Conservation (phyloP, 306 rosid species). For the Cucurbita moschata region DNA sequence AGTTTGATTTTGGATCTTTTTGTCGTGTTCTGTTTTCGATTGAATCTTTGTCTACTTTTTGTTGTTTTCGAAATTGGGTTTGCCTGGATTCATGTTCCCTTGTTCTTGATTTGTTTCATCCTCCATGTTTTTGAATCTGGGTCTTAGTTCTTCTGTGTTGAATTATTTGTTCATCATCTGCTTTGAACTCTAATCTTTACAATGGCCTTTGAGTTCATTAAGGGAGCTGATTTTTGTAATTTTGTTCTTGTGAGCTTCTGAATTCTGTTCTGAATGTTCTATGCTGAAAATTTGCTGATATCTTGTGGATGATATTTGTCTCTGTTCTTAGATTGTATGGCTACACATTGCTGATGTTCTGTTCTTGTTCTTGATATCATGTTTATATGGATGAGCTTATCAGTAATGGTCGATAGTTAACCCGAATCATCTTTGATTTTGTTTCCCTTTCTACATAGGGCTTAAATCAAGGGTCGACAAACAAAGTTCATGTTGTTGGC, state of each 20-base stretch:
- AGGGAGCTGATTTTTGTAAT: background rate
- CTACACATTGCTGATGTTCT: background rate
- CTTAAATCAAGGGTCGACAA: constrained; percentile 56
- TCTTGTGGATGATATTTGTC: background rate
- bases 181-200: no score
- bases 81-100: background rate
- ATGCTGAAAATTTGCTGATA: background rate
- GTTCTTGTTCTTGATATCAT: background rate
- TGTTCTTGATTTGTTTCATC: background rate
- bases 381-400: background rate
- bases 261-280: background rate
- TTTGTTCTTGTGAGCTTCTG: background rate
- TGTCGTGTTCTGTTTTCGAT: background rate
- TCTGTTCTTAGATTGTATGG: background rate
- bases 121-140: background rate
- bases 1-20: constrained; percentile 8
- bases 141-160: background rate
- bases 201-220: background rate
- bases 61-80: background rate
- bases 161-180: background rate
- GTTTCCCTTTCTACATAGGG: constrained; percentile 32
- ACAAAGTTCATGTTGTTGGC: constrained; percentile 59
- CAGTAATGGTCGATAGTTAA: background rate
- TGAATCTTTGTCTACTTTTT: background rate
- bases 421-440: background rate